Base-by-base conservation (phyloP, 108 stramenopile genomes). In the Cyclostephanos invisitatus region DNA sequence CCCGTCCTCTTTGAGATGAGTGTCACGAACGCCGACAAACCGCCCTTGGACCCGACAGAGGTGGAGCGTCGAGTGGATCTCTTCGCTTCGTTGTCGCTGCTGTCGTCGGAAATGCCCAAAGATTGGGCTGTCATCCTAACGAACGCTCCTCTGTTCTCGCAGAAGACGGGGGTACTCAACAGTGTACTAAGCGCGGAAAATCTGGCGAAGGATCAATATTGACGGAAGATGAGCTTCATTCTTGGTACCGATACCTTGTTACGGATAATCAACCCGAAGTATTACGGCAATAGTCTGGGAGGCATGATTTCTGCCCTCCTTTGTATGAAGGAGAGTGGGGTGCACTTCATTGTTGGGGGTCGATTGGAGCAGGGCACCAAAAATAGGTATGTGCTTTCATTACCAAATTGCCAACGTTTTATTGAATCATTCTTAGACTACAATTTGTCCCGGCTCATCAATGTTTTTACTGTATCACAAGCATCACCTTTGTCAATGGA, bases 241-340 rank as follows among this genome's bases (percentile, higher is more conserved):
- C 81, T 97, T 49, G 96, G 96, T 3, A 85, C 91, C 9, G 96
- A 97, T 70, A 97, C 96, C 0, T 66, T 94, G 69, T 74, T 89
- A n/a, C 80, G 96, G 55, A 75, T 97, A 24, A 66, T 97, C 42
- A 73, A 96, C 62, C 88, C 93, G n/a, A 95, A 94, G 57, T 97
- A 97, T 62, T 97, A 96, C 75, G 77, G 68, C 2, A 68, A 89
- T 65, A 81, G 73, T 36, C 17, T 50, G 38, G 79, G 75, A 18
- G 60, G 78, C 25, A 90, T 90, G 88, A 21, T 89, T 3, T 35
- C 64, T n/a, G 85, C 87, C 15, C 70, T 88, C 14, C 53, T 60
- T 2, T 46, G 73, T n/a, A 90, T 94, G 90, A 66, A 75, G 55
- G 55, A 57, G 25, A 70, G 69, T 40, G 90, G 90, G 37, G 86